Base-by-base conservation (phyloP, 2,329 filamentous ascomycete genomes). In the Diaporthe longicolla region DNA sequence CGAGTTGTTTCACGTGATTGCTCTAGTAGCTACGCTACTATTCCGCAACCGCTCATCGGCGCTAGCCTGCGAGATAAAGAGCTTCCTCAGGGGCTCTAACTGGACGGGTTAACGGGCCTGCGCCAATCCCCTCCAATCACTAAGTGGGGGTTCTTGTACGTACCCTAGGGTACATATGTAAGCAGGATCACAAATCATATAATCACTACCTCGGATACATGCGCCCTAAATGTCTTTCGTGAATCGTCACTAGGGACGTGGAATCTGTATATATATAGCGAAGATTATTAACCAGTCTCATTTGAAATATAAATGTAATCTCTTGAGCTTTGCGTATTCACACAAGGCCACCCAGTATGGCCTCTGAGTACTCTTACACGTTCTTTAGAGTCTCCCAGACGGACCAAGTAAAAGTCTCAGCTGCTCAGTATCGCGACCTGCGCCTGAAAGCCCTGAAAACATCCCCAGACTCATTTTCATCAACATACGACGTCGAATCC, bases 331-430 rank as follows among this genome's bases (percentile, higher is more conserved):
- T 40, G 19, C 9, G 15, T 40, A 3, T 32, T 32, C 19, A 40
- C 55, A 8, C 32, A 37, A 24, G 29, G 11, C 55, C 9, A 37
- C 55, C 8, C 19, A 24, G 10, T 7, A 58, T 58, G 55, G 55
- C 55, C 32, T 58, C 55, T 35, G 32, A 24, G 0, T 58, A 7
- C 32, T 37, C 55, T 0, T 58, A 58, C 2, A 40, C 55, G 7
- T 58, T 58, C 21, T 58, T 58, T 24, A 32, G 55, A 19, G 55
- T 58, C 8, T 58, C 55, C 10, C 55, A 40, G 55, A 58, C 55
- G 19, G 19, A 58, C 5, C 55, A 58, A 15, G 55, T 58, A 58
- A 40, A 58, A 32, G 37, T 21, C 15, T 58, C 55, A 32, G 55
- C 55, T 40, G 19, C 7, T 40, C 55, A 58, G 21, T 58, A 58